These are phyloP conservation scores for Triticum aestivum DNA, from an alignment of 176 grass and related monocot species.

Conservation along the genomic window IWGSC_CS_RefSeq_v2.1 NC_057802.1:83752378-83752877, in stretches of 20 bases:
- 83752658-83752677: constrained; percentile 45
- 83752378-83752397: constrained; percentile 17
- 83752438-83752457: constrained; percentile 24
- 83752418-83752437: constrained; percentile 23
- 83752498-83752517: too few species aligned
- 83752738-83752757: too few species aligned
- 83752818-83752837: too few species aligned
- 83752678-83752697: constrained; percentile 30
- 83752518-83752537: neutral
- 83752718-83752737: neutral
- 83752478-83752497: neutral
- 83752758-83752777: too few species aligned
- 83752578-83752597: neutral
- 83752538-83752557: neutral
- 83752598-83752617: constrained; percentile 31
- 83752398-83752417: constrained; percentile 21
- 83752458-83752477: too few species aligned
- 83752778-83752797: too few species aligned
- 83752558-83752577: neutral
- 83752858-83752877: too few species aligned
- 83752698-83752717: neutral
- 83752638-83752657: constrained; percentile 24
- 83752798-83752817: too few species aligned
- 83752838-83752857: too few species aligned
- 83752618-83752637: constrained; percentile 17